phyloP scores from a whole-genome alignment of 495 filamentous ascomycete genomes.

The Ascodesmis nigricans region DNA sequence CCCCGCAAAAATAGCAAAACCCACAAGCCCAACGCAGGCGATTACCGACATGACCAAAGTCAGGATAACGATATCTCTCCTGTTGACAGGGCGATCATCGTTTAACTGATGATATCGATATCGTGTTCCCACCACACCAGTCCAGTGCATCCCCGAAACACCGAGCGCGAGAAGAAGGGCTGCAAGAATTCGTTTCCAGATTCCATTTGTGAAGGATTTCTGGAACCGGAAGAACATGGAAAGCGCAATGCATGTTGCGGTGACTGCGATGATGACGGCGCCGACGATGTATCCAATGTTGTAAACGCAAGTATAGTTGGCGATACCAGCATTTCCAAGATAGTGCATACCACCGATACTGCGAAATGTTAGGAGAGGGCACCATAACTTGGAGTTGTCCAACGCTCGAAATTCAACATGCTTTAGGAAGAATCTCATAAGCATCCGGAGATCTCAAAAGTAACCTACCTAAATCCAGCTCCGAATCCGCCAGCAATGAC shows the following conservation, averaged over 20 bases:
- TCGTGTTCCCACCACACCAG: slow-evolving; percentile 45
- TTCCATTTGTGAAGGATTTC: slow-evolving; percentile 54
- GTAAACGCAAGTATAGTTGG: slow-evolving; percentile 49
- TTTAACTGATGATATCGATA: too few species aligned
- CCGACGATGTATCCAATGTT: slow-evolving; percentile 35
- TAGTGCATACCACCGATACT: slow-evolving; percentile 80
- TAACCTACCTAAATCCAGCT: slow-evolving; percentile 34
- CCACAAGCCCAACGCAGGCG: slow-evolving; percentile 36
- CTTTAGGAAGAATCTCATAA: not conserved
- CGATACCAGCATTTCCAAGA: slow-evolving; percentile 58
- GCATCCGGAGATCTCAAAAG: not conserved
- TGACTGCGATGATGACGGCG: slow-evolving; percentile 46
- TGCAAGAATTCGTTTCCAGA: slow-evolving; percentile 48
- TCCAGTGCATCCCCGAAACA: slow-evolving; percentile 80
- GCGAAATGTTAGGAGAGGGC: not conserved
- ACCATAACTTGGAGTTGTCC: not conserved
- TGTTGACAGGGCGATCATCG: too few species aligned
- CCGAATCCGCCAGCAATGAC: slow-evolving; percentile 40
- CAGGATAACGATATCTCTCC: too few species aligned
- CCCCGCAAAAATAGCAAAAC: slow-evolving; percentile 35
- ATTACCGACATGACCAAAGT: slow-evolving; percentile 38
- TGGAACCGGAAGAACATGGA: slow-evolving; percentile 55
- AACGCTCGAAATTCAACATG: not conserved
- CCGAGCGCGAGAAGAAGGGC: slow-evolving; percentile 45
- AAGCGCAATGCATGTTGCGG: slow-evolving; percentile 43